Conservation (phyloP, 1,139 yeast genomes). For the Blastobotrys elegans region DNA sequence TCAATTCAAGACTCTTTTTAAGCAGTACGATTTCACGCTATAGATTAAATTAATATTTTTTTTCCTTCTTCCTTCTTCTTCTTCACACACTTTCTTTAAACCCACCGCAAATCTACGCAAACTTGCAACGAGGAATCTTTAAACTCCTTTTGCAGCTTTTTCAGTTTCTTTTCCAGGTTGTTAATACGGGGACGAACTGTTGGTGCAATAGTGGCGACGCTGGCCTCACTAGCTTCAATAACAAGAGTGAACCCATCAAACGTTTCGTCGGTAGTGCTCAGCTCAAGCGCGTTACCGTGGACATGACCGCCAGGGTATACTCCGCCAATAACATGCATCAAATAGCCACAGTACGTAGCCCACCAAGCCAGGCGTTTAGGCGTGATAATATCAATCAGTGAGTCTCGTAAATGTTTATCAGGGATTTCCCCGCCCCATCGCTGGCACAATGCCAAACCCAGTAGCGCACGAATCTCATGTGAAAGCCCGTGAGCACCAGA, state of each 20-base stretch:
- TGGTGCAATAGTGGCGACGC: slow-evolving; percentile 28
- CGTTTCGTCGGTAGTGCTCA: slow-evolving; percentile 25
- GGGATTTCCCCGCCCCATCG: slow-evolving; percentile 77
- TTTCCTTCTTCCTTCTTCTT: not conserved
- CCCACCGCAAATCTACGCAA: slow-evolving; percentile 26
- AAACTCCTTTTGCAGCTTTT: slow-evolving; percentile 29
- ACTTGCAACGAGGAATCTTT: slow-evolving; percentile 21
- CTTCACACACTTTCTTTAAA: not conserved
- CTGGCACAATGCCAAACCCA: slow-evolving; percentile 64
- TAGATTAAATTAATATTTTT: no score
- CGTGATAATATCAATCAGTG: slow-evolving; percentile 35
- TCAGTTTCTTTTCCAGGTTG: slow-evolving; percentile 30
- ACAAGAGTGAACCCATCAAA: slow-evolving; percentile 24
- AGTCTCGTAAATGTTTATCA: slow-evolving; percentile 38
- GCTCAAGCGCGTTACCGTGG: slow-evolving; percentile 44
- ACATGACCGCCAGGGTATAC: slow-evolving; percentile 72
- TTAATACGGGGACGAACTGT: slow-evolving; percentile 28
- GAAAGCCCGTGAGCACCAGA: slow-evolving; percentile 67
- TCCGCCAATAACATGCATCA: slow-evolving; percentile 69
- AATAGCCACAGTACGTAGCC: slow-evolving; percentile 61
- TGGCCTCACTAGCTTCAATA: slow-evolving; percentile 22
- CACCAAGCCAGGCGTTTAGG: slow-evolving; percentile 44
- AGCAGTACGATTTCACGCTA: slow-evolving; percentile 41
- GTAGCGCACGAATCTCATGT: slow-evolving; percentile 57
- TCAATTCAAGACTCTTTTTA: slow-evolving; percentile 48